phyloP scores from a whole-genome alignment of 2,329 filamentous ascomycete genomes.

The Colletotrichum cordylinicola region DNA sequence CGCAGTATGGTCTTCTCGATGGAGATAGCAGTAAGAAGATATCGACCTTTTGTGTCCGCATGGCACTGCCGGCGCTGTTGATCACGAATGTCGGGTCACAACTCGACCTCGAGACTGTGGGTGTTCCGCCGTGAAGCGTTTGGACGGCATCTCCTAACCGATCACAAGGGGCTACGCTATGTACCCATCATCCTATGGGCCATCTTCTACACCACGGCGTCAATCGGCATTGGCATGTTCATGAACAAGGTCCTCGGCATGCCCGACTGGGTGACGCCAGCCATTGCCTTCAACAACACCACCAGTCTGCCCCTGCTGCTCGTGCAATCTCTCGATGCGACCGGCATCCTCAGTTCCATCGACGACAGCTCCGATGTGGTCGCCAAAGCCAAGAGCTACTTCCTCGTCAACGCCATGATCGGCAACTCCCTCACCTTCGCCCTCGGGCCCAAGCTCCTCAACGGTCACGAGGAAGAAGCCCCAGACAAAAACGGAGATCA shows the following conservation, averaged over 20 bases:
- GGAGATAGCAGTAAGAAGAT: conserved; percentile 42
- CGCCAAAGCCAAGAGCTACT: conserved; percentile 68
- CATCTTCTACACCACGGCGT: conserved; percentile 32
- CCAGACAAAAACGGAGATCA: not conserved
- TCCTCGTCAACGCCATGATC: conserved; percentile 69
- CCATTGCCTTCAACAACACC: conserved; percentile 56
- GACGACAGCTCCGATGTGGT: conserved; percentile 52
- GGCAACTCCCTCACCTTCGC: conserved; percentile 69
- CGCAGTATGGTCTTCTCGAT: conserved; percentile 42
- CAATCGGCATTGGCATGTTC: conserved; percentile 44
- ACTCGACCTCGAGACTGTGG: conserved; percentile 38
- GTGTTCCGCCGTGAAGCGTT: not conserved
- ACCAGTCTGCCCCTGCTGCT: conserved; percentile 52
- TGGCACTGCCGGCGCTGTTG: conserved; percentile 52
- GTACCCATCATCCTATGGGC: conserved; percentile 47
- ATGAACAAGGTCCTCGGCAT: conserved; percentile 42
- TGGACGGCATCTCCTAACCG: not conserved
- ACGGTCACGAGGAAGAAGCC: conserved; percentile 19
- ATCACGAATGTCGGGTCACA: conserved; percentile 50
- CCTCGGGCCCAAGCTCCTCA: conserved; percentile 52
- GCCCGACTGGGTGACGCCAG: conserved; percentile 51
- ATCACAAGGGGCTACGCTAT: conserved; percentile 33
- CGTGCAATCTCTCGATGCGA: conserved; percentile 47
- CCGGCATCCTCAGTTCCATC: conserved; percentile 60
- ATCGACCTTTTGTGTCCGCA: conserved; percentile 51